Conservation (phyloP, 305 asterid species). For the Fraxinus albicans region DNA sequence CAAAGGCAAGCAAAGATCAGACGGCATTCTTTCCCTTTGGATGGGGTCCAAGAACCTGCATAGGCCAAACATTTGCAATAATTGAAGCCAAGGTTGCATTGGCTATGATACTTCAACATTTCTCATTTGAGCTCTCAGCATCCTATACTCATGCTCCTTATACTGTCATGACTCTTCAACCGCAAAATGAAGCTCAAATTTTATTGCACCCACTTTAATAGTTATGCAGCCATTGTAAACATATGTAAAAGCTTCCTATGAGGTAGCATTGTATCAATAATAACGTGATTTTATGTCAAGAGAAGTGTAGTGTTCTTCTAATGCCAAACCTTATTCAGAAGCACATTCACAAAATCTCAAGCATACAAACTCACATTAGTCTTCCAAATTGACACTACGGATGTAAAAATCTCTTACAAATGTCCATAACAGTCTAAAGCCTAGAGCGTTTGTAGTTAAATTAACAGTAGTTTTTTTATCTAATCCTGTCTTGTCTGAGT, state of each 20-base stretch:
- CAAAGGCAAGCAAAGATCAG: constrained; percentile 46
- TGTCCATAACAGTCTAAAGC: neutral
- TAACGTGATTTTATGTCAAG: neutral
- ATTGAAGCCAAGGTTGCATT: constrained; percentile 53
- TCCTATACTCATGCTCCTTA: constrained; percentile 57
- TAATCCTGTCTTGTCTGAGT: neutral
- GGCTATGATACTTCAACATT: constrained; percentile 39
- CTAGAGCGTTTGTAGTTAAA: neutral
- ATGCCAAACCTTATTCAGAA: neutral
- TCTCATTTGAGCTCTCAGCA: constrained; percentile 45
- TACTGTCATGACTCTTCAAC: constrained; percentile 50
- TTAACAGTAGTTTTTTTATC: neutral
- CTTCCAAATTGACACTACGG: neutral
- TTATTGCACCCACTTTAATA: constrained; percentile 22
- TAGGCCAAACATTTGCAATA: constrained; percentile 51
- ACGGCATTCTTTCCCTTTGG: constrained; percentile 56
- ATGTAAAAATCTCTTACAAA: neutral
- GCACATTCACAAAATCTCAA: neutral
- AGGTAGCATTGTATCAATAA: neutral
- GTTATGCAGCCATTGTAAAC: neutral
- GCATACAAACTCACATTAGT: neutral
- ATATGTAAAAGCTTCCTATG: neutral
- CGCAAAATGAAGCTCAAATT: constrained; percentile 57
- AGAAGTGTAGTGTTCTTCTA: neutral
- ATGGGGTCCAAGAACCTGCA: constrained; percentile 54